Evolutionary conservation across 257 asterid genomes (phyloP), one percentile per base, ranked within the genome.

Genomic region (Solanum piurae): DNA sequence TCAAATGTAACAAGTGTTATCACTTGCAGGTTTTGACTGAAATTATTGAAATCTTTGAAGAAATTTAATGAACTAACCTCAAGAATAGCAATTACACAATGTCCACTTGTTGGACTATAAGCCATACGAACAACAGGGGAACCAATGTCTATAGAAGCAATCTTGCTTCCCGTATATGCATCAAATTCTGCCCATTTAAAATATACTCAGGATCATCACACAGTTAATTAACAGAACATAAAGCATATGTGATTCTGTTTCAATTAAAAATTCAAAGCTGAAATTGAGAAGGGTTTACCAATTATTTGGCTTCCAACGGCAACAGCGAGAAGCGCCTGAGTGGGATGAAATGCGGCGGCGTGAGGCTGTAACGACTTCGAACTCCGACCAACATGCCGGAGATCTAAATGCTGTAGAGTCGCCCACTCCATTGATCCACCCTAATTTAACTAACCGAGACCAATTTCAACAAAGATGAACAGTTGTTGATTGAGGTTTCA

Each of bases 81-180:
- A 31, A 97, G 99, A 91, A 97, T 94, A 55, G 98, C 98, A 91
- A 96, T 93, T 89, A 96, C 86, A 46, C 98, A 88, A 88, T 95
- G 95, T 66, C 95, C 93, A 76, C 94, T 95, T 7, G 95, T 94
- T 68, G 99, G 99, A 83, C 96, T 96, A 91, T 96, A 97, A 84
- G 93, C 94, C 99, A 97, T 97, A 38, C 99, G 94, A 86, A 97
- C 99, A 84, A 97, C 99, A 37, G 99, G 98, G n/a, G 99, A 96
- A 88, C 98, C 98, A 20, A 97, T 94, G 92, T 97, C 98, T 71
- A 97, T 93, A 12, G 98, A 92, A 84, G 99, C 98, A 90, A 96
- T 97, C 96, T 94, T 97, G 91, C 98, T 87, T 91, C 98, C 99
- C 9, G 99, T 95, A 86, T 94, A 95, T 72, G 98, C 98, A 96